Percentiles rank a stretch among this genome's conserved stretches.
Evolutionary conservation across 306 rosid species (phyloP).

Genomic region (Aeschynomene evenia): DNA sequence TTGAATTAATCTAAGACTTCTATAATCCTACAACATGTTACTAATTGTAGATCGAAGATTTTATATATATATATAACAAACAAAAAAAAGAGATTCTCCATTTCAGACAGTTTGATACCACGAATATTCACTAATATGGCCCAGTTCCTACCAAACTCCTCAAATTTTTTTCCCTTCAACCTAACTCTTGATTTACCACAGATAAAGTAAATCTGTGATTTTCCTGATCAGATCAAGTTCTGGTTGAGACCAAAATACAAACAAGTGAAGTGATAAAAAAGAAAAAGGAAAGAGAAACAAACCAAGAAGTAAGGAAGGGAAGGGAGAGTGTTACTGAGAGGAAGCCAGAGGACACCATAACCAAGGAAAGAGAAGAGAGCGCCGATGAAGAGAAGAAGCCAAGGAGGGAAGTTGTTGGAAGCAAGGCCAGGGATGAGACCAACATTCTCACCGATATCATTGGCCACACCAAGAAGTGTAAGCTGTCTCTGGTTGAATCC

Average conservation of each 20-base stretch:
- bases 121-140: background rate
- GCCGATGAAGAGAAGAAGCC: slow-evolving; percentile 63
- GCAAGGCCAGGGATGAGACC: slow-evolving; percentile 76
- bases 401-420: slow-evolving; percentile 72
- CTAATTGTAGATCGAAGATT: background rate
- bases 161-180: background rate
- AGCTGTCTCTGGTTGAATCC: slow-evolving; percentile 72
- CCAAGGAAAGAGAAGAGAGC: slow-evolving; percentile 59
- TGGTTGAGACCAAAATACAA: background rate
- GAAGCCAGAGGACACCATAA: slow-evolving; percentile 62
- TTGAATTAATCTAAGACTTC: background rate
- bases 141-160: background rate
- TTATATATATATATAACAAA: too few relatives aligned
- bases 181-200: background rate
- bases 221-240: background rate
- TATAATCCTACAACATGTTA: background rate
- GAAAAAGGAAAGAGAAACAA: background rate
- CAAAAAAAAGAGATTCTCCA: background rate
- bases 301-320: slow-evolving; percentile 69
- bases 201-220: background rate
- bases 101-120: background rate
- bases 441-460: slow-evolving; percentile 79
- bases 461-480: slow-evolving; percentile 75
- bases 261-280: background rate
- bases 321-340: slow-evolving; percentile 40